Evolutionary conservation across 73 alveolate genomes (phyloP), one percentile per base, ranked within the genome.

Genomic region (Paramecium sexaurelia): DNA sequence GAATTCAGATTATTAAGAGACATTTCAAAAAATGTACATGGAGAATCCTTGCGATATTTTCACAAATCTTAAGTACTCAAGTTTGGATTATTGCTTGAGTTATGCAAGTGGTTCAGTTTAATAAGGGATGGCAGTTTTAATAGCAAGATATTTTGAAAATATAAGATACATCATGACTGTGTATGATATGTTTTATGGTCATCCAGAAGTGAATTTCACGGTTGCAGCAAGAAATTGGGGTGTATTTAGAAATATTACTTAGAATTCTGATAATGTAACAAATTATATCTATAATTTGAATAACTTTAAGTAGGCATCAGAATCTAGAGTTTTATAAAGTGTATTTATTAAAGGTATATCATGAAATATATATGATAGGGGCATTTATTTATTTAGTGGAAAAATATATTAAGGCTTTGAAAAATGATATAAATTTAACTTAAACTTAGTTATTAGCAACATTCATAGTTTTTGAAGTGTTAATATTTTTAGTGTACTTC

Each of bases 391-490:
- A 69, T 32, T 47, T 69, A 13, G 4, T 69, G 56, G n/a, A 9
- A 4, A 1, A 69, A 32, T 56, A 29, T 47, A 56, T 56, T 45
- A 35, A 85, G 37, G 92, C 29, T 10, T 35, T 85, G 6, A 40
- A 57, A 13, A 20, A 85, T 35, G 90, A 39, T 68, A 67, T 87
- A 13, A 33, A 20, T 24, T 68, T 29, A 20, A 57, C 56, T 8
- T 55, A 61, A 39, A 87, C 69, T 17, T 41, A 69, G 10, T 55
- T 83, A 6, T 41, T 69, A 7, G 94, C 85, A 20, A 9, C 35
- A 24, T 69, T 69, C 35, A 88, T 88, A 0, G 94, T 88, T 27
- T 88, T 88, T 71, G 37, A 88, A 8, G 91, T 88, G 6, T 40
- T 87, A 2, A 8, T 85, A 51, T 85, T 85, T 47, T n/a, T 88